Evolutionary conservation across 139 green algal genomes (phyloP), one percentile per base, ranked within the genome.

Genomic region (Coelastrella sp.): DNA sequence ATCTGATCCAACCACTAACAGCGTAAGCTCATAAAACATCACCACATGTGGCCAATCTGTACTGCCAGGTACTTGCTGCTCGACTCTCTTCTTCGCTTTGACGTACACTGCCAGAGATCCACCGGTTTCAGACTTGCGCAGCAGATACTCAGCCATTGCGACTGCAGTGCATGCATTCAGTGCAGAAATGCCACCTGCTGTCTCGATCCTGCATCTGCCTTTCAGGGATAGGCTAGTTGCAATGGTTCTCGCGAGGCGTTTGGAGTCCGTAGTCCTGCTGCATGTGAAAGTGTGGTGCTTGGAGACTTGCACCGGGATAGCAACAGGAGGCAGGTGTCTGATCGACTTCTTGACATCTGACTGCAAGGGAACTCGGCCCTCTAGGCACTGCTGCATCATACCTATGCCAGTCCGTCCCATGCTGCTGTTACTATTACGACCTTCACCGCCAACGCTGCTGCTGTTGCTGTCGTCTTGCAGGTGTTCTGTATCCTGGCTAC

Each of bases 141-240:
- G 51, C 53, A 82, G 5, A 7, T 51, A 27, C 34, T 82, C 53
- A 15, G 75, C 30, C 0, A 53, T 5, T 19, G 53, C 53, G 3
- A 82, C 75, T n/a, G 75, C 75, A 5, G 51, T 51, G 35, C 69
- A 27, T 8, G 75, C 75, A 53, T 82, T 40, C 23, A 71, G 37
- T 9, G 75, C 75, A 2, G 75, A 51, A 3, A 82, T 37, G 53
- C 75, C 75, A 1, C 75, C 75, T 0, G 75, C 75, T 11, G 40
- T 82, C 5, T 7, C 9, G 23, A 82, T 40, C 34, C 75, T 57
- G 53, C 53, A 69, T 6, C 75, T 35, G 30, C 75, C 75, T 11
- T 53, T 69, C 11, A 57, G 19, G 35, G 35, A 11, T 3, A 71
- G 5, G 9, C 17, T 30, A 17, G 34, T n/a, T 17, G 40, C 45